Base-by-base conservation (phyloP, 106 monocot genomes). In the Dendrobium catenatum region DNA sequence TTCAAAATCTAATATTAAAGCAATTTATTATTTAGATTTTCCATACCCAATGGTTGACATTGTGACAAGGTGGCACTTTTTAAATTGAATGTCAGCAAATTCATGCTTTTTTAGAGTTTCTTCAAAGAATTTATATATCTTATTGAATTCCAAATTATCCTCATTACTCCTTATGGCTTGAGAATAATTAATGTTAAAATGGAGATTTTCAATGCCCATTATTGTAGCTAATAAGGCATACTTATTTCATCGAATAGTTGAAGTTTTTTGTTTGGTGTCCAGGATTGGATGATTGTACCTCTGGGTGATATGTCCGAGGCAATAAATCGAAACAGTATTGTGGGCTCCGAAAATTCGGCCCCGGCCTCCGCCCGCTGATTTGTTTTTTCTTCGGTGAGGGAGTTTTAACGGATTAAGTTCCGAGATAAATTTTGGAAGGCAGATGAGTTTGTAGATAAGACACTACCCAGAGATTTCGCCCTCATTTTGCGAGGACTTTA, bases 201-300 rank as follows among this genome's bases (percentile, higher is more conserved):
- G 16, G 42, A 18, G 20, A 42, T 44, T 42, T 43, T 42, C n/a
- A 74, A 41, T 44, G n/a, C 1, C 44, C 9, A 42, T 74, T 70
- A 74, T 74, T 2, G 33, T 43, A 4, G 74, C 41, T 42, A 20
- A 20, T 43, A 37, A 37, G 37, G 37, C 37, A 37, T 37, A 43
- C 19, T 5, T 3, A 33, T 37, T 13, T 70, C 70, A 70, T 9
- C 15, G 0, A 42, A 42, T 74, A 41, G 16, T 74, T 74, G 74
- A 73, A 73, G 41, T 42, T 10, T 5, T 41, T 74, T 74, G 20
- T 18, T 74, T 43, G 16, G n/a, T 74, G 20, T 74, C 19, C 42
- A 96, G 93, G 93, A 77, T 16, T 96, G 93, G 96, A 77, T 86
- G 41, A 54, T 91, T 55, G 73, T 85, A 16, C 89, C 84, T 22